Conservation (phyloP, 2,329 filamentous ascomycete genomes). For the Fusarium sp. region DNA sequence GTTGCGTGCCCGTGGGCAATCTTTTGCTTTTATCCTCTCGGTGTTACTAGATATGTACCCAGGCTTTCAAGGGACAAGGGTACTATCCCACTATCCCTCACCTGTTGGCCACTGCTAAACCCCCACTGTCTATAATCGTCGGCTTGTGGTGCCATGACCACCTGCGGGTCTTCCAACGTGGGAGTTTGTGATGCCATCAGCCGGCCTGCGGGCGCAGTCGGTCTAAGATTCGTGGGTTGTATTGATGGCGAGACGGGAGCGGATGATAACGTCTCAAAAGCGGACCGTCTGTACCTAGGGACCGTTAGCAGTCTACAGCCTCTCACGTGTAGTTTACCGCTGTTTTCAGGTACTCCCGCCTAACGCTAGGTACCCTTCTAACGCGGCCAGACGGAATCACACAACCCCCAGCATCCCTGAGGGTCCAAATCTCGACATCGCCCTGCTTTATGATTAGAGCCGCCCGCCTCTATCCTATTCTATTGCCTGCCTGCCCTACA, state of each 20-base stretch:
- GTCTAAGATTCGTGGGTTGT: slow-evolving; percentile 48
- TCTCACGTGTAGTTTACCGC: slow-evolving; percentile 1
- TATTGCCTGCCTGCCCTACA: slow-evolving; percentile 15
- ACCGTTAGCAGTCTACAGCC: slow-evolving; percentile 31
- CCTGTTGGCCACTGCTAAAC: slow-evolving; percentile 4
- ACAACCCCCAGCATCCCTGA: slow-evolving; percentile 45
- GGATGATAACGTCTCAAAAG: slow-evolving; percentile 47
- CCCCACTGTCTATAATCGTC: slow-evolving; percentile 41
- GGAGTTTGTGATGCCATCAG: slow-evolving; percentile 50
- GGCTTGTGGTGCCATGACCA: slow-evolving; percentile 46
- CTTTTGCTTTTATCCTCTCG: slow-evolving; percentile 30
- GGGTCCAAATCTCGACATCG: slow-evolving; percentile 47
- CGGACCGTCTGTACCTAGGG: slow-evolving; percentile 21
- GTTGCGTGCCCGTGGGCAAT: slow-evolving; percentile 9
- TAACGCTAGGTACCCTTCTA: slow-evolving; percentile 33
- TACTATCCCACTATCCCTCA: neutral
- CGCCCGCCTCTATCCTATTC: slow-evolving; percentile 24
- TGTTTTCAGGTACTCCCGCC: slow-evolving; percentile 7
- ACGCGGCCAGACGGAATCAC: slow-evolving; percentile 42
- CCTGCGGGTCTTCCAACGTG: slow-evolving; percentile 47
- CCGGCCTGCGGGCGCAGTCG: slow-evolving; percentile 47
- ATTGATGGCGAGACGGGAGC: slow-evolving; percentile 41
- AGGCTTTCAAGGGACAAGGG: neutral
- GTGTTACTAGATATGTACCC: slow-evolving; percentile 17
- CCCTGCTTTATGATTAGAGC: slow-evolving; percentile 50